Base-by-base conservation (phyloP, 2,329 filamentous ascomycete species). In the Aspergillus spinulosporus region DNA sequence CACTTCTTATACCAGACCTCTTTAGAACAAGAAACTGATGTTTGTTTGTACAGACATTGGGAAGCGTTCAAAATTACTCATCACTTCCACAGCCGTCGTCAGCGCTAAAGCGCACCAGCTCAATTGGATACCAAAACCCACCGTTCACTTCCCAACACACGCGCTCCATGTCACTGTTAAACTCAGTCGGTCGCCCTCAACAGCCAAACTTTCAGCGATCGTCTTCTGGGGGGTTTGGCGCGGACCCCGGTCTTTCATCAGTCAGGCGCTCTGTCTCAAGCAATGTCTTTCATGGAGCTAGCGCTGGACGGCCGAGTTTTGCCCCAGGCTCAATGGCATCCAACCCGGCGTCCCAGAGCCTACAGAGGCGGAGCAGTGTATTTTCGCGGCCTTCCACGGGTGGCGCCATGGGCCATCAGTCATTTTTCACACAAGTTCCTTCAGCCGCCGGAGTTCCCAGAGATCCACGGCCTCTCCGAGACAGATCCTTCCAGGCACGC, bases 71-170 rank as follows among this genome's bases (percentile, higher is more conserved):
- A 72, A 85, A 87, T 73, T 93, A 92, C 73, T 89, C 89, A 15
- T 85, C 86, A 21, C 90, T 99, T 61, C 94, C 94, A 15, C 91
- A 96, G 76, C 93, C 94, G 6, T 84, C 89, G 29, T 97, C 93
- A 40, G 90, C 92, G 40, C 88, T 99, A 83, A 99, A 99, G 80
- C 90, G 94, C 73, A 89, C 90, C 31, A 94, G 87, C 69, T 92
- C 91, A 9, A 86, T 86, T 65, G 86, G 85, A 69, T 80, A 85
- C 66, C 82, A 84, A 58, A 82, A 83, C 68, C 79, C 80, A 56
- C 84, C 83, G 45, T 88, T 84, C 68, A 85, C 86, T 54, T 81
- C 82, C 53, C 86, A 88, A 70, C 90, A 96, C 79, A 85, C 80
- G 64, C 90, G 93, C 65, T 91, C 90, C 29, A 84, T 90, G 66